Percentiles rank a stretch among this genome's conserved stretches.
Evolutionary conservation across 345 rosid genomes (phyloP).

Genomic region (Excoecaria cochinchinensis): DNA sequence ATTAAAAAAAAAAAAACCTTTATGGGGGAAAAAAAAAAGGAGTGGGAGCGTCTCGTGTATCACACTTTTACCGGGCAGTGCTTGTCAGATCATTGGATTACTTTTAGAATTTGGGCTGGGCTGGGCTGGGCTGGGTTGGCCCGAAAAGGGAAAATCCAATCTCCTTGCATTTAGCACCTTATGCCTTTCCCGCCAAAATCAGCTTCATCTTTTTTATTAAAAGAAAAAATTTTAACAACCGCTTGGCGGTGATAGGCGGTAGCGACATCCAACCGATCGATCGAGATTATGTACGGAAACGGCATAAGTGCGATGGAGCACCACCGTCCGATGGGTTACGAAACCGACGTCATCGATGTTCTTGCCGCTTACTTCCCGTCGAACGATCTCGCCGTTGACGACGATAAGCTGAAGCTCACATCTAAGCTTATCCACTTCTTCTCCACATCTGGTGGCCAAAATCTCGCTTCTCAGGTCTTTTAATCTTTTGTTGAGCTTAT

Average conservation of each 20-base stretch:
- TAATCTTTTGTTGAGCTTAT: neutral
- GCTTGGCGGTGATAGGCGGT: neutral
- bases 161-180: no score
- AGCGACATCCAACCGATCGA: neutral
- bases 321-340: slow-evolving; percentile 22
- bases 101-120: no score
- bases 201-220: neutral
- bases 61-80: neutral
- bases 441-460: slow-evolving; percentile 49
- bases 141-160: no score
- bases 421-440: slow-evolving; percentile 65
- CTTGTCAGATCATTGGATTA: no score
- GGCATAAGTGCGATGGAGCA: slow-evolving; percentile 20
- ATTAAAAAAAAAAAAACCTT: neutral
- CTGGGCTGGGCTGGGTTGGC: no score
- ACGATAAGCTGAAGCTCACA: slow-evolving; percentile 50
- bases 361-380: slow-evolving; percentile 60
- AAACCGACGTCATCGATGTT: slow-evolving; percentile 32
- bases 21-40: neutral
- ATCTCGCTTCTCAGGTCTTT: slow-evolving; percentile 62
- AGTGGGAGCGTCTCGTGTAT: neutral
- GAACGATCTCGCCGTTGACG: slow-evolving; percentile 51
- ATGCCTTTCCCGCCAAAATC: slow-evolving; percentile 24
- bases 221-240: slow-evolving; percentile 3
- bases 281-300: slow-evolving; percentile 37